These are phyloP conservation scores for button mushroom (Agaricus bisporus) DNA, from an alignment of 768 basidiomycete species.

Conservation along the genomic window DNA sequence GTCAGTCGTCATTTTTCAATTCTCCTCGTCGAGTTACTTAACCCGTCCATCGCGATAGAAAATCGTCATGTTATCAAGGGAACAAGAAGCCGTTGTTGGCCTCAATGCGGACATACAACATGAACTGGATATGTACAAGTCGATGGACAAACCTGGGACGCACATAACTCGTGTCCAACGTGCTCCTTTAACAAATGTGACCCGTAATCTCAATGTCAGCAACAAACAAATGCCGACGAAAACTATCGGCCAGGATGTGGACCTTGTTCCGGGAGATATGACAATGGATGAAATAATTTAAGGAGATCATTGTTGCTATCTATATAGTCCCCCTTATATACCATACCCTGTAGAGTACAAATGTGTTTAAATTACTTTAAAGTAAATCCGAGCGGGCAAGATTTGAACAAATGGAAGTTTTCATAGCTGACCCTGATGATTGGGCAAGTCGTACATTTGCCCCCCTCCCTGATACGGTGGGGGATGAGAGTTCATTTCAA, in stretches of 20 bases:
- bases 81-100: conserved; percentile 38
- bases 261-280: conserved; percentile 40
- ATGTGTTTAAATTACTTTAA: too few species aligned
- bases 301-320: too few species aligned
- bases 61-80: conserved; percentile 39
- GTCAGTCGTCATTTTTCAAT: conserved; percentile 34
- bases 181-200: conserved; percentile 39
- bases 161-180: conserved; percentile 45
- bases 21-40: neutral
- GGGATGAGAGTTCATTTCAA: neutral
- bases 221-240: conserved; percentile 8
- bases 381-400: neutral
- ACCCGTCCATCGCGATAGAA: conserved; percentile 27
- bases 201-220: conserved; percentile 28
- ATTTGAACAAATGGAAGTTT: neutral
- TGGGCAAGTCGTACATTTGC: neutral
- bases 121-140: conserved; percentile 58
- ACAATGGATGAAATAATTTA: conserved; percentile 41
- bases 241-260: conserved; percentile 12
- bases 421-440: neutral
- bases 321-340: neutral
- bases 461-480: neutral
- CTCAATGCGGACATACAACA: conserved; percentile 41
- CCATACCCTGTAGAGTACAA: neutral
- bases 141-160: conserved; percentile 50